These are phyloP conservation scores for Scheffersomyces lignosus DNA, from an alignment of 805 yeast genomes.

Conservation along the genomic window DNA sequence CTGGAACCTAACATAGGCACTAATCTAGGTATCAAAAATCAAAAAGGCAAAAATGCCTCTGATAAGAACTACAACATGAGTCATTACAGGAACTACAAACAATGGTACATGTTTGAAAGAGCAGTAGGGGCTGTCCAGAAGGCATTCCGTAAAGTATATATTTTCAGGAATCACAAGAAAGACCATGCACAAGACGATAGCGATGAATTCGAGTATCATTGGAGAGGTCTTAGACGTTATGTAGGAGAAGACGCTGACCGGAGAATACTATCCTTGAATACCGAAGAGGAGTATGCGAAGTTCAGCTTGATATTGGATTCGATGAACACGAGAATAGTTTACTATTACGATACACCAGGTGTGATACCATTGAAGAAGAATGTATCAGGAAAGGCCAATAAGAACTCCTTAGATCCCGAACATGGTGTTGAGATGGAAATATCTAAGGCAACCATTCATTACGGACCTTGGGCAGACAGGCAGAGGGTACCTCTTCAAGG, in stretches of 20 bases:
- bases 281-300: slow-evolving; percentile 77
- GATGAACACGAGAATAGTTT: slow-evolving; percentile 50
- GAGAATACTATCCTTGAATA: slow-evolving; percentile 26
- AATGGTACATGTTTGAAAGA: slow-evolving; percentile 23
- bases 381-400: not conserved
- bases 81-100: slow-evolving; percentile 16
- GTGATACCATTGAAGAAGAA: slow-evolving; percentile 6
- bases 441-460: slow-evolving; percentile 64
- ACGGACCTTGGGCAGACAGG: slow-evolving; percentile 96
- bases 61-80: slow-evolving; percentile 3
- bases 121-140: slow-evolving; percentile 12
- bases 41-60: slow-evolving; percentile 3
- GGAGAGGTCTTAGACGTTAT: slow-evolving; percentile 83
- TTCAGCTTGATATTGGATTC: slow-evolving; percentile 69
- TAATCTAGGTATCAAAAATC: too few relatives aligned
- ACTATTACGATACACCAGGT: slow-evolving; percentile 77
- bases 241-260: slow-evolving; percentile 38
- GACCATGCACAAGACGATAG: slow-evolving; percentile 1
- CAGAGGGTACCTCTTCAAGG: slow-evolving; percentile 67
- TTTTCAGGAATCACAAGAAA: slow-evolving; percentile 3
- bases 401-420: slow-evolving; percentile 30
- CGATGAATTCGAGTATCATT: slow-evolving; percentile 28
- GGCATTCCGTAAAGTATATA: slow-evolving; percentile 4
- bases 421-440: slow-evolving; percentile 61
- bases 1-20: too few relatives aligned